phyloP scores from a whole-genome alignment of 1,139 yeast species.

The Lodderomyces elongisporus region DNA sequence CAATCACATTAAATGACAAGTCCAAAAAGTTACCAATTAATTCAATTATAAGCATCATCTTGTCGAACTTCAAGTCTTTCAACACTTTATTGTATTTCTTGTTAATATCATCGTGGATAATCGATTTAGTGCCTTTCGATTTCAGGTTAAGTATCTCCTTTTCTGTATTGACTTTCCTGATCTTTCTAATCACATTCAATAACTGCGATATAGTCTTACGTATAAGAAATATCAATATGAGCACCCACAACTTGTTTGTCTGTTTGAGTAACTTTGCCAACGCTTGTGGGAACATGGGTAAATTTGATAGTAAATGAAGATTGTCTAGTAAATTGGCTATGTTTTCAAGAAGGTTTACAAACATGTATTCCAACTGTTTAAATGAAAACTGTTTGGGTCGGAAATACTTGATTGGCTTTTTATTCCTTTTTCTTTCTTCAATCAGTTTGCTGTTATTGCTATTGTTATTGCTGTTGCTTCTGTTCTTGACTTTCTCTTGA shows the following conservation, averaged over 20 bases:
- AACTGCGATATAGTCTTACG: conserved; percentile 42
- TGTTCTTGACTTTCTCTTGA: background rate
- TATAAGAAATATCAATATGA: conserved; percentile 38
- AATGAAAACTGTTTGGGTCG: conserved; percentile 17
- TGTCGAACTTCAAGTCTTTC: conserved; percentile 42
- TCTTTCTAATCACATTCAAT: conserved; percentile 37
- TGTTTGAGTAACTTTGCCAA: conserved; percentile 32
- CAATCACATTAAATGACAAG: conserved; percentile 38
- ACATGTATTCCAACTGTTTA: conserved; percentile 26
- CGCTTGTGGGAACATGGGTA: conserved; percentile 40
- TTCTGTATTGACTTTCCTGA: conserved; percentile 35
- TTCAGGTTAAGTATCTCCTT: conserved; percentile 25
- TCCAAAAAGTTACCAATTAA: conserved; percentile 43
- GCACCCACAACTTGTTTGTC: conserved; percentile 44
- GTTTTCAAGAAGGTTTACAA: conserved; percentile 32
- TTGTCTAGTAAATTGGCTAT: conserved; percentile 41
- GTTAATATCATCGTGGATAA: conserved; percentile 24
- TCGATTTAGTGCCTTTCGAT: conserved; percentile 18
- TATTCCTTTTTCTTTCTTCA: too few species aligned
- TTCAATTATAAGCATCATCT: conserved; percentile 40
- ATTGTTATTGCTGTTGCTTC: conserved; percentile 2
- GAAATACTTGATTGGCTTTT: conserved; percentile 4
- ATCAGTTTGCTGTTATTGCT: background rate
- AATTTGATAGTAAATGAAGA: conserved; percentile 38
- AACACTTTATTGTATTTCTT: conserved; percentile 38